These are phyloP conservation scores for Malassezia caprae DNA, from an alignment of 1,284 basidiomycete genomes.

Conservation along the genomic window DNA sequence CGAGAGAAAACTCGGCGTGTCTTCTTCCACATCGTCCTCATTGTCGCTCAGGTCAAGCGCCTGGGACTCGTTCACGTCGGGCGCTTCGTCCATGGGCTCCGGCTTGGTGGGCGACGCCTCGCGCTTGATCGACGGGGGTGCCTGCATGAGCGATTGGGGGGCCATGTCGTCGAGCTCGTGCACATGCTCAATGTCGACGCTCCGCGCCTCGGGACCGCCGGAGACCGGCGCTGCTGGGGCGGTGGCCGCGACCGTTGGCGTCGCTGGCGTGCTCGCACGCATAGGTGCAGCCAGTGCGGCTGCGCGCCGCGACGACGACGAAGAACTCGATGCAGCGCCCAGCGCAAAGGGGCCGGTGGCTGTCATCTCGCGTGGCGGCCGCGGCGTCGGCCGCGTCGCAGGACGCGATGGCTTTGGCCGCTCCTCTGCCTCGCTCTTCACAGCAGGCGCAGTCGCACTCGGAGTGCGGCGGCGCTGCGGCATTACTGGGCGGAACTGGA, in stretches of 20 bases:
- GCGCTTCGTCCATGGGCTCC: conserved; percentile 23
- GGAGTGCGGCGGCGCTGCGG: conserved; percentile 31
- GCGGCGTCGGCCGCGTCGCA: background rate
- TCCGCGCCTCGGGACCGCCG: background rate
- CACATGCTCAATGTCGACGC: conserved; percentile 70
- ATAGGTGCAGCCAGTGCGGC: conserved; percentile 27
- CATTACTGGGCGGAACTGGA: conserved; percentile 38
- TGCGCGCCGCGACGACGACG: background rate
- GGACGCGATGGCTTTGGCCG: background rate
- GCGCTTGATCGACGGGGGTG: conserved; percentile 48
- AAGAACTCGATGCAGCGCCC: conserved; percentile 53
- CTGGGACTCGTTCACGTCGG: conserved; percentile 57
- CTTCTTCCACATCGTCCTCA: conserved; percentile 74
- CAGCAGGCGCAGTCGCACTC: background rate
- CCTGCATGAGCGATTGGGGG: conserved; percentile 59
- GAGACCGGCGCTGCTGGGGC: background rate
- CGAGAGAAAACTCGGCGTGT: conserved; percentile 70
- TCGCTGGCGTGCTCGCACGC: conserved; percentile 15
- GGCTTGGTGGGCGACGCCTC: conserved; percentile 32
- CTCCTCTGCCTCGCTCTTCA: background rate
- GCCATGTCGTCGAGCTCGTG: conserved; percentile 75
- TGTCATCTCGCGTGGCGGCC: conserved; percentile 55
- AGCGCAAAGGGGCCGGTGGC: conserved; percentile 81
- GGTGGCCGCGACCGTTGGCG: conserved; percentile 27
- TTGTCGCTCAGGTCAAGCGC: conserved; percentile 70